Percentiles rank a stretch among this genome's conserved stretches.
Evolutionary conservation across 2,329 filamentous ascomycete species (phyloP).

Genomic region (Cadophora sp.): DNA sequence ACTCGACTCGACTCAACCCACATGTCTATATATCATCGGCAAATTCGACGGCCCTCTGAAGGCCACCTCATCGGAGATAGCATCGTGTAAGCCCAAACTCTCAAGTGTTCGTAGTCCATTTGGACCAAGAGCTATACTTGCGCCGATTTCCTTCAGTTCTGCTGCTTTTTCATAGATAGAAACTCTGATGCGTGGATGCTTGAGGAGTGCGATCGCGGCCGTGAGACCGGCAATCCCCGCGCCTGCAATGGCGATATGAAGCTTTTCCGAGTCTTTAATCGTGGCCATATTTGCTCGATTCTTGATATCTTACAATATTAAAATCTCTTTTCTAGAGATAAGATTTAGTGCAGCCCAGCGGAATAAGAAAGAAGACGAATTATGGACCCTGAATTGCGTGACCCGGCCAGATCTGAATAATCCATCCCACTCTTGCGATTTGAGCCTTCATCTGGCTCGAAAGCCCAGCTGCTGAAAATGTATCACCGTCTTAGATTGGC

Average conservation of each 20-base stretch:
- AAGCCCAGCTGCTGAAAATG: too few relatives aligned
- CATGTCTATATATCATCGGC: conserved; percentile 45
- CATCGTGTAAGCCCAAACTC: conserved; percentile 44
- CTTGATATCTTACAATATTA: too few relatives aligned
- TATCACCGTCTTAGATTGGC: too few relatives aligned
- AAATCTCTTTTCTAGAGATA: too few relatives aligned
- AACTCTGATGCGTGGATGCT: conserved; percentile 43
- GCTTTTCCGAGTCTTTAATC: neutral
- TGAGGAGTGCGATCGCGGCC: conserved; percentile 45
- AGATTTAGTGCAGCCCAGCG: too few relatives aligned
- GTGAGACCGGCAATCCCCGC: conserved; percentile 49
- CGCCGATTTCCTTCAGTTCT: conserved; percentile 47
- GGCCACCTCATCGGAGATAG: conserved; percentile 43
- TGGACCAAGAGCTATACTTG: conserved; percentile 47
- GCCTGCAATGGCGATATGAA: conserved; percentile 44
- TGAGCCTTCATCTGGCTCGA: neutral
- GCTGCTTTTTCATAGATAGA: conserved; percentile 46
- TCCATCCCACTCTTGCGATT: neutral
- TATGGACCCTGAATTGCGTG: neutral
- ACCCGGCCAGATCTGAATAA: neutral
- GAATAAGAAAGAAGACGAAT: too few relatives aligned
- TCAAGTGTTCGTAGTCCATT: conserved; percentile 48
- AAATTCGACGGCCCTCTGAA: conserved; percentile 42
- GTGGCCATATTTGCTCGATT: neutral
- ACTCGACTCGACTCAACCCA: neutral